Evolutionary conservation across 1,139 yeast genomes (phyloP), one percentile per base, ranked within the genome.

Genomic region (Kazachstania sp.): DNA sequence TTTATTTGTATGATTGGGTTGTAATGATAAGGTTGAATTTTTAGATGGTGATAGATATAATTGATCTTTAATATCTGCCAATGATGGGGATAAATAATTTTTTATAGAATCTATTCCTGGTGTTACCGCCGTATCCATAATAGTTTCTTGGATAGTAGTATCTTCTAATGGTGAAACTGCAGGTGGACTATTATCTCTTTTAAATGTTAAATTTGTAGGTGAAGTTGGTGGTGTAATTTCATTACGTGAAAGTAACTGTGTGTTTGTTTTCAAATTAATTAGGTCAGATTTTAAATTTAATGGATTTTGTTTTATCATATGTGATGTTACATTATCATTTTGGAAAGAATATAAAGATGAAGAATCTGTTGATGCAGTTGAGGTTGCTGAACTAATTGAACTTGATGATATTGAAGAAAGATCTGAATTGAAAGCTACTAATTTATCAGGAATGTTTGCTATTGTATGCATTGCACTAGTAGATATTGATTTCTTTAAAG

Each of bases 311-410:
- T 32, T 32, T n/a, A 12, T 32, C 15, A 32, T 13, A n/a, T 15
- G 35, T 7, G 35, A n/a, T 32, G 35, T 32, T n/a, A 5, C 20
- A 36, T 45, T 47, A 13, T 47, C 50, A 15, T 44, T 41, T 38
- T 45, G 44, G 29, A 50, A 47, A 5, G 53, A 50, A 16, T 42
- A 29, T 38, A 46, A 42, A 2, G 51, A 46, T 9, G 48, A 41
- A 8, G 51, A 45, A 19, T 20, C 26, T 8, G 53, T 44, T 13
- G 50, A 44, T 5, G 34, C 7, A 8, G 46, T 39, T 8, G 46
- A 44, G 8, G 44, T 36, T 1, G 26, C 29, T 3, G 53, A 44
- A 4, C 49, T 42, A 9, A 31, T 23, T 13, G 46, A 44, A 16
- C 34, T 30, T 11, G 39, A 39, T 16, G 45, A 43, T 2, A 38